Evolutionary conservation across 805 yeast species (phyloP), one percentile per base, ranked within the genome.

Genomic region (Starmera dryadoides): DNA sequence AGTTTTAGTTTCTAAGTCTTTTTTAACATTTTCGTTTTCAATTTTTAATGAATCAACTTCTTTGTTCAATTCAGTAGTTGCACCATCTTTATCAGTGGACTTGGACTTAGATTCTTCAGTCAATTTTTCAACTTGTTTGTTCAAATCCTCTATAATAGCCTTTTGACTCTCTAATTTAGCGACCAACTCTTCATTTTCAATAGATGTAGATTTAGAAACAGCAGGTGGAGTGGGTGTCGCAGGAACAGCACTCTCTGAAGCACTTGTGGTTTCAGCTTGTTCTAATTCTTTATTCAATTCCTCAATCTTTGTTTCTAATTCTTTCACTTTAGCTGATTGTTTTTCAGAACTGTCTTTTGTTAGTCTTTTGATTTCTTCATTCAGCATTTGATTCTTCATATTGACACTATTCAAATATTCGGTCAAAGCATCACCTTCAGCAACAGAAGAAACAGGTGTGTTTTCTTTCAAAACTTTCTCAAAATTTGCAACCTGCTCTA

Each of bases 371-470:
- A 89, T 61, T 54, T 91, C 97, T 2, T 68, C 71, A 47, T 72
- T 77, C 42, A 82, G 65, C 62, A 89, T 56, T 2, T 65, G 66
- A 25, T 73, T 77, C 52, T 84, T 83, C 37, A 75, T 68, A 17
- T 71, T 72, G 37, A 85, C 57, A 23, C 84, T 79, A 30, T 69
- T 66, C 36, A 91, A 68, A 58, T 80, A 89, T 31, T 81, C 87
- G 26, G 79, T 76, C 30, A 91, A 64, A 7, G 75, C 65, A 9
- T 77, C 85, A 2, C 82, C 76, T 53, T 91, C 96, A 1, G 81
- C 64, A 18, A 93, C 76, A 28, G 81, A 73, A 1, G 84, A 71
- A 36, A 86, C 71, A 0, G 98, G 98, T 0, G 97, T 89, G 46
- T 75, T 62, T 50, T 91, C 97, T 37, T 75, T 69, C 42, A 91